Conservation (phyloP, 805 yeast genomes). For the Metschnikowia matae region DNA sequence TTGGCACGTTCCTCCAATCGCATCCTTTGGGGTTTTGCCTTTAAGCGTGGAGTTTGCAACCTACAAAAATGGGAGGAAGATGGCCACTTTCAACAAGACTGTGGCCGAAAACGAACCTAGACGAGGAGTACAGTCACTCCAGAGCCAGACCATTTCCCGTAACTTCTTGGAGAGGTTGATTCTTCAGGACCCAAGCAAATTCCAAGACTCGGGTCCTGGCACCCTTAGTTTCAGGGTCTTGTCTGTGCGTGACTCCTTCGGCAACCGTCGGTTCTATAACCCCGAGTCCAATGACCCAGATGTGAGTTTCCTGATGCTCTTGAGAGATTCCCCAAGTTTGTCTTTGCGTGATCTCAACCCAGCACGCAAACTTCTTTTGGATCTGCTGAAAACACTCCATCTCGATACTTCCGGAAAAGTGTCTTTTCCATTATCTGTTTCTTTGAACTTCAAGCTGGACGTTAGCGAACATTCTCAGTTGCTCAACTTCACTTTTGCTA, state of each 20-base stretch:
- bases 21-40: slow-evolving; percentile 77
- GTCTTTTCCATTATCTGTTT: slow-evolving; percentile 29
- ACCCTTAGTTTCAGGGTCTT: slow-evolving; percentile 32
- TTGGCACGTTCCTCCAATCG: slow-evolving; percentile 42
- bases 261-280: slow-evolving; percentile 31
- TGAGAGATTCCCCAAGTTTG: slow-evolving; percentile 25
- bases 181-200: slow-evolving; percentile 23
- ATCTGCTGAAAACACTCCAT: slow-evolving; percentile 28
- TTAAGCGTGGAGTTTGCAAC: slow-evolving; percentile 25
- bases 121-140: slow-evolving; percentile 13
- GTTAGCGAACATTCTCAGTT: slow-evolving; percentile 18
- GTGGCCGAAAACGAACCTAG: slow-evolving; percentile 22
- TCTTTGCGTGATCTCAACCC: slow-evolving; percentile 21
- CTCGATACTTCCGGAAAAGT: slow-evolving; percentile 14
- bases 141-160: slow-evolving; percentile 22
- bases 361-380: slow-evolving; percentile 22
- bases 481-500: slow-evolving; percentile 24
- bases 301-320: slow-evolving; percentile 26
- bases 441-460: slow-evolving; percentile 30
- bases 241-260: slow-evolving; percentile 31
- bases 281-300: slow-evolving; percentile 36
- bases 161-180: slow-evolving; percentile 35
- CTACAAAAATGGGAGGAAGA: slow-evolving; percentile 23
- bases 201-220: slow-evolving; percentile 20
- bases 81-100: slow-evolving; percentile 23